A percentile compares a stretch with the other conserved stretches of the same genome.
Evolutionary conservation across 2,329 filamentous ascomycete genomes (phyloP).

Genomic region (Metarhizium anisopliae): DNA sequence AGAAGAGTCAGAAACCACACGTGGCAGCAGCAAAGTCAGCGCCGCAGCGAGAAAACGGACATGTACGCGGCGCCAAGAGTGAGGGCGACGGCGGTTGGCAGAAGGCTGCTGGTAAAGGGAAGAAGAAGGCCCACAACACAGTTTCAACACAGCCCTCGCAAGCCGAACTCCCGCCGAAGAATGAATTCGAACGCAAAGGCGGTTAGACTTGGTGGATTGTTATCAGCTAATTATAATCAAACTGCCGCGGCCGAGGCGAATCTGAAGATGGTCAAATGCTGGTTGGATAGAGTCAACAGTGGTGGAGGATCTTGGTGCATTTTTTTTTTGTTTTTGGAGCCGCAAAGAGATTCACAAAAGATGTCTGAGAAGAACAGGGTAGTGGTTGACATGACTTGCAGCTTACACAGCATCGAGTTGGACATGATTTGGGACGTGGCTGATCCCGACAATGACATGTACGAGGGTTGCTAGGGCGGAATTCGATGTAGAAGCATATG

Average conservation of each 20-base stretch:
- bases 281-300: slow-evolving; percentile 7
- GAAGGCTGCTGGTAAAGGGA: slow-evolving; percentile 42
- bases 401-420: neutral
- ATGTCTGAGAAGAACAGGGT: slow-evolving; percentile 3
- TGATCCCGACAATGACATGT: neutral
- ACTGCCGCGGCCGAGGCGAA: neutral
- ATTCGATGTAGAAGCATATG: neutral
- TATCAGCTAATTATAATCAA: neutral
- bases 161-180: slow-evolving; percentile 46
- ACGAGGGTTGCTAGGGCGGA: neutral
- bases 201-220: slow-evolving; percentile 32
- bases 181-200: slow-evolving; percentile 54
- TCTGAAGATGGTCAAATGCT: slow-evolving; percentile 1
- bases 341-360: neutral
- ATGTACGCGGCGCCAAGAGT: slow-evolving; percentile 44
- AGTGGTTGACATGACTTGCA: neutral
- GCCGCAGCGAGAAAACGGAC: slow-evolving; percentile 40
- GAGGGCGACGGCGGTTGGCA: slow-evolving; percentile 50
- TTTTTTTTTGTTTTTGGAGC: slow-evolving; percentile 1
- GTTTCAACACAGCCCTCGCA: slow-evolving; percentile 24
- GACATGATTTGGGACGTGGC: neutral
- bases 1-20: slow-evolving; percentile 13
- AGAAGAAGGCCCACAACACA: slow-evolving; percentile 40
- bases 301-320: neutral
- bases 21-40: slow-evolving; percentile 24